phyloP scores from a whole-genome alignment of 305 asterid species.

The Fraxinus angustifolia region DNA sequence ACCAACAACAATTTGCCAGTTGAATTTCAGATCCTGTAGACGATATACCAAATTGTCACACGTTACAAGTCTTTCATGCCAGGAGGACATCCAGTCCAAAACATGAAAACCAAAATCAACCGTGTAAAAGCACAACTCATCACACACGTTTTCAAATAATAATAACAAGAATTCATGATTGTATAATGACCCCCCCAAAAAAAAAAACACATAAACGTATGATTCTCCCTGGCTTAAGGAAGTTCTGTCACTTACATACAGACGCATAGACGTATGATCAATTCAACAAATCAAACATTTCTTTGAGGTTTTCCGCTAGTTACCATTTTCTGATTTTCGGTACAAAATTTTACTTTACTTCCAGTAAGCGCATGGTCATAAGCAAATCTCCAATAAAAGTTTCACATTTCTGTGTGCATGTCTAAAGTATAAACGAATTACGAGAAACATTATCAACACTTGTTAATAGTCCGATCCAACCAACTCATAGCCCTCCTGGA shows the following conservation, averaged over 20 bases:
- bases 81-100: not conserved
- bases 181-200: not conserved
- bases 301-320: not conserved
- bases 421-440: not conserved
- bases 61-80: not conserved
- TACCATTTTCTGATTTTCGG: not conserved
- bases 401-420: not conserved
- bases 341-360: not conserved
- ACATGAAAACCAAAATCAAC: not conserved
- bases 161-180: not conserved
- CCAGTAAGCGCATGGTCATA: not conserved
- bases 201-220: not conserved
- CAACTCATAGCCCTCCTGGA: not conserved
- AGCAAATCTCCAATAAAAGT: not conserved
- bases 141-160: not conserved
- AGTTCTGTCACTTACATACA: not conserved
- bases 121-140: not conserved
- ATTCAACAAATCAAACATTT: not conserved
- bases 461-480: not conserved
- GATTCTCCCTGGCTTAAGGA: not conserved
- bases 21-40: constrained; percentile 69
- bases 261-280: not conserved
- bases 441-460: not conserved
- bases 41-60: constrained; percentile 1
- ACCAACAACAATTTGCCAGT: constrained; percentile 71